These are phyloP conservation scores for Blastosporella zonata DNA, from an alignment of 1,284 basidiomycete species.

Conservation along the genomic window DNA sequence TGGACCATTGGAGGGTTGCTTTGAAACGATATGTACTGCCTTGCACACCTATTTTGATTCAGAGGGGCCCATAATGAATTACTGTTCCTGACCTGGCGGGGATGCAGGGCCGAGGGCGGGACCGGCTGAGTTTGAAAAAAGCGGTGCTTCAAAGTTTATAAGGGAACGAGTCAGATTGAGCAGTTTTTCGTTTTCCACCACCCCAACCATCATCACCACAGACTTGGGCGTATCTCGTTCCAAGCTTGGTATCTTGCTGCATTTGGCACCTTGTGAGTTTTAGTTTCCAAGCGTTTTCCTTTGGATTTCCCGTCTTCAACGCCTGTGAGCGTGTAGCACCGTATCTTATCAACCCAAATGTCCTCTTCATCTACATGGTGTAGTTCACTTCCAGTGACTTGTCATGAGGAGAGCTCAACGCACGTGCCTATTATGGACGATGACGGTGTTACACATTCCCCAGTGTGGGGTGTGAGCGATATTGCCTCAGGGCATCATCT, in stretches of 20 bases:
- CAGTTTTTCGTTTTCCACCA: slow-evolving; percentile 21
- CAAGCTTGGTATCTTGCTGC: slow-evolving; percentile 21
- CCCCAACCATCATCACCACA: slow-evolving; percentile 18
- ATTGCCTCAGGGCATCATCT: slow-evolving; percentile 1
- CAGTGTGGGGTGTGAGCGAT: slow-evolving; percentile 6
- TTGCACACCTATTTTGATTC: slow-evolving; percentile 9
- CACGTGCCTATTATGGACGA: slow-evolving; percentile 6
- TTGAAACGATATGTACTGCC: slow-evolving; percentile 8
- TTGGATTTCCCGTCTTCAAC: slow-evolving; percentile 8
- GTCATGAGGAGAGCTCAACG: slow-evolving; percentile 5
- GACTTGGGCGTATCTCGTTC: slow-evolving; percentile 25
- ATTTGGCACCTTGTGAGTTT: slow-evolving; percentile 30
- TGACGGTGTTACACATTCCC: neutral
- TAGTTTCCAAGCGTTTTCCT: slow-evolving; percentile 11
- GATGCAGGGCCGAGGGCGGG: slow-evolving; percentile 17
- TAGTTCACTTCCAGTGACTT: neutral
- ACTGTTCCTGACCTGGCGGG: slow-evolving; percentile 10
- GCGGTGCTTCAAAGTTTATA: slow-evolving; percentile 28
- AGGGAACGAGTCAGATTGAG: slow-evolving; percentile 29
- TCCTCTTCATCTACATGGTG: neutral
- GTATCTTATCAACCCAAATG: slow-evolving; percentile 2
- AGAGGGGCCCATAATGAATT: neutral
- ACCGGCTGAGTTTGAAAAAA: slow-evolving; percentile 30
- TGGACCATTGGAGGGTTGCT: neutral
- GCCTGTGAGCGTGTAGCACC: slow-evolving; percentile 12